A percentile compares a stretch with the other conserved stretches of the same genome.
Evolutionary conservation across 129 eudicot genomes (phyloP).

Genomic region (Centrapalus pauciflorus): DNA sequence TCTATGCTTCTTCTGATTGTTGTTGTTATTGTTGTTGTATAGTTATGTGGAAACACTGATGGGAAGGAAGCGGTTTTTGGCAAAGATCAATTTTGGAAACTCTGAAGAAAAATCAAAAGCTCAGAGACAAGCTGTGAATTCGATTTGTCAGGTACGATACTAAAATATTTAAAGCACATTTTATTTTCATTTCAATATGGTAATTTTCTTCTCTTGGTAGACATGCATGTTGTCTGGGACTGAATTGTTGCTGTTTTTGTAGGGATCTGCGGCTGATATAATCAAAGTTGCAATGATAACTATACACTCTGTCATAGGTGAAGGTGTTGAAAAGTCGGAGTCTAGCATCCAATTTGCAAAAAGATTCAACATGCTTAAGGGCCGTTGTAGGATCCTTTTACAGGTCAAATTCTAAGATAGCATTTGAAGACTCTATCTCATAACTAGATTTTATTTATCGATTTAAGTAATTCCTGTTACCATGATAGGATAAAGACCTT

Average conservation of each 20-base stretch:
- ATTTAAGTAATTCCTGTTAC: background rate
- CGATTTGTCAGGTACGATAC: constrained; percentile 79
- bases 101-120: constrained; percentile 92
- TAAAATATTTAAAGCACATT: background rate
- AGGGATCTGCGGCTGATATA: constrained; percentile 98
- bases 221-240: background rate
- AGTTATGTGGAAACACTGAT: constrained; percentile 81
- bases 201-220: background rate
- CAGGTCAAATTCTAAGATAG: constrained; percentile 52
- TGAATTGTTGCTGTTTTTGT: constrained; percentile 15
- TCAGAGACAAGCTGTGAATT: constrained; percentile 97
- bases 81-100: constrained; percentile 80
- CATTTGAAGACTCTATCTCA: too few relatives aligned
- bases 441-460: background rate
- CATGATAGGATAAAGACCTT: background rate
- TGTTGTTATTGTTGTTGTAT: constrained; percentile 25
- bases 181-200: background rate
- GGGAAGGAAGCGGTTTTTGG: constrained; percentile 85
- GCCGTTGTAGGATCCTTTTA: constrained; percentile 83
- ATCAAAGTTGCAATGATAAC: constrained; percentile 87
- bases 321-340: constrained; percentile 35
- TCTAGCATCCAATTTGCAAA: constrained; percentile 33
- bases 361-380: constrained; percentile 64
- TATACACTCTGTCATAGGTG: constrained; percentile 60
- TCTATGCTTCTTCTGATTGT: too few relatives aligned